Evolutionary conservation across 306 rosid species (phyloP), one percentile per base, ranked within the genome.

Genomic region (Coriaria nepalensis): DNA sequence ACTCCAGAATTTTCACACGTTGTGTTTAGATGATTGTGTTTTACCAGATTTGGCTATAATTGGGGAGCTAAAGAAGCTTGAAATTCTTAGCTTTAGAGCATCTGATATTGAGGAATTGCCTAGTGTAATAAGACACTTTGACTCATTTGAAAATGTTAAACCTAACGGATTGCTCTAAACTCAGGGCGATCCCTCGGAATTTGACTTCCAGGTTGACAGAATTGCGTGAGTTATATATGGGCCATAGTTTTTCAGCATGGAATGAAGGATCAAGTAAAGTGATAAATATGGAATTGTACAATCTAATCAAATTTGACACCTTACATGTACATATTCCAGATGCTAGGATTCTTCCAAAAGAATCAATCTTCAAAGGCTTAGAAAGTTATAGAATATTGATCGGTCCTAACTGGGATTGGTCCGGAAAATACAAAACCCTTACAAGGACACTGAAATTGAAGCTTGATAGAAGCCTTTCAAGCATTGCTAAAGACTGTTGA

Each of bases 221-320:
- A 35, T 53, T 79, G 51, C 69, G 67, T 49, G 75, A 75, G 34
- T 32, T 79, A 46, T 52, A 68, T 40, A 63, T 69, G 71, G 65
- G 67, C 50, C 32, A 61, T 10, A 64, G 62, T 49, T 62, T 43
- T n/a, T 33, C 46, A 9, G 4, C 15, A 9, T 79, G 78, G 78
- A 33, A 59, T 7, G 40, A 38, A 13, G 63, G 39, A 11, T 40
- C 13, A 13, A 56, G 62, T 11, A 55, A 40, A 51, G 70, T 52
- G 10, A 9, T 33, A 20, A 52, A 70, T 7, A 35, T 58, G 2
- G 85, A 74, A 57, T 36, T 78, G 9, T 42, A 47, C 38, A 15
- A 54, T 11, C 43, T 73, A 39, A 39, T 37, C 56, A 43, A 59
- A 36, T 4, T 42, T 70, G 45, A 53, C 2, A 45, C 56, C 40